Conservation (phyloP, 1,284 basidiomycete species). For the Golubevia pallescens region DNA sequence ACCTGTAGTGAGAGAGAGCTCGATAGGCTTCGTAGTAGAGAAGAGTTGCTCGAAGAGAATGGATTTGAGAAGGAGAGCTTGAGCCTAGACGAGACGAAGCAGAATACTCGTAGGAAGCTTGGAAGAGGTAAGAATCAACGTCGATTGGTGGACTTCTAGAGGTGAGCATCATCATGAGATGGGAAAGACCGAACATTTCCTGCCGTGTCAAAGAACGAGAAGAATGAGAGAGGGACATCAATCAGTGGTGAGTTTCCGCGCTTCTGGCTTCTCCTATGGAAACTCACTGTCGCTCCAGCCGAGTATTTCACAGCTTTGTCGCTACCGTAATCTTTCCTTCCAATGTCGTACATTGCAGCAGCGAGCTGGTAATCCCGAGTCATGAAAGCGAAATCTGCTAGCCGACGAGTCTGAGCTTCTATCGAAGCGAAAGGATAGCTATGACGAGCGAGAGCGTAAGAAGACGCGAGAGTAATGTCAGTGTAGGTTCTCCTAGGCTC, state of each 20-base stretch:
- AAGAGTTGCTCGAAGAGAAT: conserved; percentile 39
- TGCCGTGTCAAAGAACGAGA: background rate
- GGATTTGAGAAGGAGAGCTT: conserved; percentile 15
- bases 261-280: background rate
- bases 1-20: conserved; percentile 19
- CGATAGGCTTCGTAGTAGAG: conserved; percentile 50
- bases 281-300: conserved; percentile 45
- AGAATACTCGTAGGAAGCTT: conserved; percentile 4
- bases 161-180: conserved; percentile 37
- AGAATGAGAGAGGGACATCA: background rate
- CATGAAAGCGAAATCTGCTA: conserved; percentile 94
- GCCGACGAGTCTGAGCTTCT: conserved; percentile 69
- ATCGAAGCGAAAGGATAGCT: conserved; percentile 66
- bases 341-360: conserved; percentile 79
- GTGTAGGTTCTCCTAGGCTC: too few species aligned
- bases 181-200: conserved; percentile 55
- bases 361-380: conserved; percentile 89
- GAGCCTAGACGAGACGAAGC: conserved; percentile 26
- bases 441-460: background rate
- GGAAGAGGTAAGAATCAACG: conserved; percentile 28
- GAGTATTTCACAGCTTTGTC: conserved; percentile 50
- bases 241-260: background rate
- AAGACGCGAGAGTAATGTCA: too few species aligned
- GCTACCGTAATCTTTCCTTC: conserved; percentile 67
- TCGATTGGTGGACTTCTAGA: conserved; percentile 27